Conservation (phyloP, 768 basidiomycete species). For the Hortiboletus flavorubellus region DNA sequence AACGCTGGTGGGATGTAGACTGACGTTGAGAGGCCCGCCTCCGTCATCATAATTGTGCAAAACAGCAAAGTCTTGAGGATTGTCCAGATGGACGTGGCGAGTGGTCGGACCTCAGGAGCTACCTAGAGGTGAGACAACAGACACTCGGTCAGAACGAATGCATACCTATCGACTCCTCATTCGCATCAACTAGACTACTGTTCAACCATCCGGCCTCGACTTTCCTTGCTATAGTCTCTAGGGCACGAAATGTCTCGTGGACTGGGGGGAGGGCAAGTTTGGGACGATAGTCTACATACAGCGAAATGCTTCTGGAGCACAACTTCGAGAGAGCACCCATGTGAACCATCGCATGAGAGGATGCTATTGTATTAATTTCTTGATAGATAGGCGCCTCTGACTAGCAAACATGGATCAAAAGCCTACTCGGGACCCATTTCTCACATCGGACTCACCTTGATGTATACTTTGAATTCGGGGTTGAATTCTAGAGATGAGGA, state of each 20-base stretch:
- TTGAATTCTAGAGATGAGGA: slow-evolving; percentile 32
- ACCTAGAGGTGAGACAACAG: slow-evolving; percentile 7
- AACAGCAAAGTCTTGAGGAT: slow-evolving; percentile 77
- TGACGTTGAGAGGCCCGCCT: slow-evolving; percentile 54
- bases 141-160: slow-evolving; percentile 25
- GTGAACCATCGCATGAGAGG: slow-evolving; percentile 36
- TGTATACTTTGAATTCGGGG: slow-evolving; percentile 18
- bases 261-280: slow-evolving; percentile 27
- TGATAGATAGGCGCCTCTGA: slow-evolving; percentile 33
- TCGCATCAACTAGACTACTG: slow-evolving; percentile 32
- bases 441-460: slow-evolving; percentile 8
- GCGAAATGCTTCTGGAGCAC: slow-evolving; percentile 33
- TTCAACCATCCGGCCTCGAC: slow-evolving; percentile 49
- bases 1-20: slow-evolving; percentile 47
- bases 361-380: slow-evolving; percentile 32
- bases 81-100: slow-evolving; percentile 57
- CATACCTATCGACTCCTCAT: slow-evolving; percentile 30
- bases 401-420: slow-evolving; percentile 20
- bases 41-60: slow-evolving; percentile 63
- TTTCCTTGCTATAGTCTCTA: slow-evolving; percentile 36
- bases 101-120: slow-evolving; percentile 45
- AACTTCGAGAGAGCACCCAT: slow-evolving; percentile 42
- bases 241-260: slow-evolving; percentile 27
- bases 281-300: slow-evolving; percentile 34
- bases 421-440: background rate